Evolutionary conservation across 331 rosid genomes (phyloP), one percentile per base, ranked within the genome.

Genomic region (Ulmus americana): DNA sequence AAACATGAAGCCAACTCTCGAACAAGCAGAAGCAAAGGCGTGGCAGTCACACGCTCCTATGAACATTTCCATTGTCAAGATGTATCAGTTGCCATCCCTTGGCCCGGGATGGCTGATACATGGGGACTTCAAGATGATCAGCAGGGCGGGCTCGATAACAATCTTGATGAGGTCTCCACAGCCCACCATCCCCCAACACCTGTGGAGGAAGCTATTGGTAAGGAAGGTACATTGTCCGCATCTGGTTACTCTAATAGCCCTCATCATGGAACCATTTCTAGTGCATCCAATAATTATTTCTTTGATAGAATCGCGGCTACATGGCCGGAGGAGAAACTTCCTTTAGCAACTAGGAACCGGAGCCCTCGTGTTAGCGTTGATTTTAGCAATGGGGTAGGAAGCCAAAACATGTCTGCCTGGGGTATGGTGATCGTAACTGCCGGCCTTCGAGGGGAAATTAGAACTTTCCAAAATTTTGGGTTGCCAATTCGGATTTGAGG

Each of bases 351-450:
- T 20, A 81, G 85, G 76, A 82, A 61, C 61, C 82, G 84, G 59
- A 88, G 99, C 84, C 95, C 98, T 20, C 87, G 84, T 35, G 82
- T 83, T 20, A 85, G 95, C 41, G 28, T 77, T 67, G 96, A 92
- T 74, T 55, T 78, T 76, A 74, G 80, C 28, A 75, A 80, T 38
- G 74, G 65, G 9, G 91, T 85, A 69, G 61, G 73, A 43, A 71
- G 76, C 69, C 82, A 79, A 50, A 86, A 85, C 83, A 72, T 65
- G 84, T 59, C 97, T 45, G 95, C 95, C 44, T 94, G 95, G 99
- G 95, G 95, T 55, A 66, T 94, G 88, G 99, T 94, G 90, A 81
- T 94, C 64, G 97, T 94, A 60, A 83, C 95, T 46, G 99, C 99
- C 3, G 90, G 97, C 59, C 91, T 85, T 55, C 73, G 91, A 61